Conservation (phyloP, 2,329 filamentous ascomycete genomes). For the Penicillium oxalicum region DNA sequence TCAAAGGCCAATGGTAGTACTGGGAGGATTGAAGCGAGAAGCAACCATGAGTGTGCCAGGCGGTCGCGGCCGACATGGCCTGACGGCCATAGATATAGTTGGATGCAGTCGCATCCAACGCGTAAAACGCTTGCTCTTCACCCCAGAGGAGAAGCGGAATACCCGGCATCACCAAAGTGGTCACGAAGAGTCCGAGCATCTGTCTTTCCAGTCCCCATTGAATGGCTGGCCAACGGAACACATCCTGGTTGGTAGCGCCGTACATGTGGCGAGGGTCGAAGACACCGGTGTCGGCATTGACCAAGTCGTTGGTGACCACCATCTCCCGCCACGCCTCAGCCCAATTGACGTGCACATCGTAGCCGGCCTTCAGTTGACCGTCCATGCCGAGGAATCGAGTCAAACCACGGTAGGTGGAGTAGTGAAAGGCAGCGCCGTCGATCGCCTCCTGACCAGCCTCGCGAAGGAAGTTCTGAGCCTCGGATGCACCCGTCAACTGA, state of each 20-base stretch:
- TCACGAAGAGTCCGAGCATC: slow-evolving; percentile 53
- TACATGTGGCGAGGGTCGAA: slow-evolving; percentile 62
- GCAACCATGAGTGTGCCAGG: slow-evolving; percentile 60
- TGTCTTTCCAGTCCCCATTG: slow-evolving; percentile 52
- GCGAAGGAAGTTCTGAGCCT: slow-evolving; percentile 47
- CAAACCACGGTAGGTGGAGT: slow-evolving; percentile 55
- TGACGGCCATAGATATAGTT: slow-evolving; percentile 63
- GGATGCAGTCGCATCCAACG: slow-evolving; percentile 56
- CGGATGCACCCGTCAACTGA: slow-evolving; percentile 42
- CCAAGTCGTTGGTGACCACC: slow-evolving; percentile 52
- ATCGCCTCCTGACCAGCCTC: slow-evolving; percentile 49
- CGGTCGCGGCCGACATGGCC: slow-evolving; percentile 54
- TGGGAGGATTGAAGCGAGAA: slow-evolving; percentile 52
- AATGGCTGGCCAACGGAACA: slow-evolving; percentile 59
- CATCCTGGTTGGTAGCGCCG: slow-evolving; percentile 60
- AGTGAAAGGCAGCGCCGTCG: slow-evolving; percentile 59
- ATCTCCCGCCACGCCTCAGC: slow-evolving; percentile 51
- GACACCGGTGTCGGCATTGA: slow-evolving; percentile 54
- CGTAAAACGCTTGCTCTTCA: slow-evolving; percentile 60
- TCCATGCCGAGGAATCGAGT: slow-evolving; percentile 57
- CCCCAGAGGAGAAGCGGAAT: slow-evolving; percentile 58
- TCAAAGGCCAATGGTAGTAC: slow-evolving; percentile 54
- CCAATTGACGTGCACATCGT: slow-evolving; percentile 51
- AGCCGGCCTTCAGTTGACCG: slow-evolving; percentile 49
- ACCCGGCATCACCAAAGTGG: slow-evolving; percentile 55